Conservation (phyloP, 768 basidiomycete genomes). For the Candolleomyces eurysporus region DNA sequence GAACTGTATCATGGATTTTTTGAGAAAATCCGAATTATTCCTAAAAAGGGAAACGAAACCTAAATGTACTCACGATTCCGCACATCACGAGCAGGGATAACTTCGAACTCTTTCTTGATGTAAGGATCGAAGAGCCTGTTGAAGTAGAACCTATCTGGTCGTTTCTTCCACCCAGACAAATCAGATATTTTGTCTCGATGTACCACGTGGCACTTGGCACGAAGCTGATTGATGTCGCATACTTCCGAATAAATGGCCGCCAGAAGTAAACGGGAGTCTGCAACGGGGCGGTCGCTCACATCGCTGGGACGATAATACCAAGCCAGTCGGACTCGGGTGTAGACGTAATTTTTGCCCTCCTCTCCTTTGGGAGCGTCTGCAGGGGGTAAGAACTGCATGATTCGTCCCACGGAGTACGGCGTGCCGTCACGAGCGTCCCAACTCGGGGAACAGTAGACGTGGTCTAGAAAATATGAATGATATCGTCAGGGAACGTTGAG, state of each 20-base stretch:
- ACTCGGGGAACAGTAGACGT: slow-evolving; percentile 94
- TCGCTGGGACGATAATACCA: slow-evolving; percentile 98
- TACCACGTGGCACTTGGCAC: slow-evolving; percentile 89
- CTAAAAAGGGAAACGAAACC: slow-evolving; percentile 19
- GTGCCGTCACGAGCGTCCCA: slow-evolving; percentile 93
- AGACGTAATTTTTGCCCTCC: slow-evolving; percentile 64
- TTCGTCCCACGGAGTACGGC: slow-evolving; percentile 92
- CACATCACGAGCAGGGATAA: slow-evolving; percentile 82
- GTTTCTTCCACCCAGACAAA: slow-evolving; percentile 90
- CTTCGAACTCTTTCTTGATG: slow-evolving; percentile 97
- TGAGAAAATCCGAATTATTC: slow-evolving; percentile 14
- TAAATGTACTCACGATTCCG: slow-evolving; percentile 72
- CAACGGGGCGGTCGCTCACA: slow-evolving; percentile 87
- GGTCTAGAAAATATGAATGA: slow-evolving; percentile 59
- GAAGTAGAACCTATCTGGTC: slow-evolving; percentile 95
- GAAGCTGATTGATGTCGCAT: slow-evolving; percentile 91
- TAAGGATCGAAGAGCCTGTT: slow-evolving; percentile 94
- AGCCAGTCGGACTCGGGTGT: slow-evolving; percentile 84
- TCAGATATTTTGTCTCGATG: slow-evolving; percentile 96
- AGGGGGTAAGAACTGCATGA: slow-evolving; percentile 94
- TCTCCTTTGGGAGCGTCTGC: slow-evolving; percentile 66
- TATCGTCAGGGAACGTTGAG: slow-evolving; percentile 1
- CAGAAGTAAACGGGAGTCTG: slow-evolving; percentile 88
- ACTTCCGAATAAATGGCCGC: slow-evolving; percentile 97
- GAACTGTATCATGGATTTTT: slow-evolving; percentile 50